Evolutionary conservation across 768 basidiomycete genomes (phyloP), one percentile per base, ranked within the genome.

Genomic region (Russula olivacea): DNA sequence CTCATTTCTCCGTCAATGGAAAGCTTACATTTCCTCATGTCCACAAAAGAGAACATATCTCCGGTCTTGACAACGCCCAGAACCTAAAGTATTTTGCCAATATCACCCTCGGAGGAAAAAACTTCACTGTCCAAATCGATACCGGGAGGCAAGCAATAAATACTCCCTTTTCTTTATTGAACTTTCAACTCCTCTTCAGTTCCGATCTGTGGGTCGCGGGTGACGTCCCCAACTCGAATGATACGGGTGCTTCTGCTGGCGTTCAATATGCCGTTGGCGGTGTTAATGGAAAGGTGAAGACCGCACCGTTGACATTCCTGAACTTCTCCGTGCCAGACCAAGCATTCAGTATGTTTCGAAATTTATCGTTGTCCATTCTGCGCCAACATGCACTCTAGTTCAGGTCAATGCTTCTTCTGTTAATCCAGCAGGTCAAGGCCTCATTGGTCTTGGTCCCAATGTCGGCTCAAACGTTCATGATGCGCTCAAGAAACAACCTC

Each of bases 131-230:
- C 54, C 63, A 74, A 57, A 72, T 81, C 40, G 80, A 81, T 63
- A 81, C 80, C 6, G 80, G 80, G 6, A 81, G 79, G 80, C 78
- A 61, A 36, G 72, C 48, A 8, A 28, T 49, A 12, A 7, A 5
- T 15, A 7, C 2, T 9, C 21, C 32, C 15, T 36, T 32, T 28
- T 21, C 6, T 23, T 34, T 15, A 6, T 34, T 43, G 30, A 32
- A 40, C 11, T 14, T 48, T 45, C 12, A 28, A 41, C 61, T 30
- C 32, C n/a, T 15, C 52, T 30, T n/a, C 50, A 88, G 86, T 63
- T 86, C 86, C 17, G 87, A 89, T 69, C 72, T 87, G 9, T 87
- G 83, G 80, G 79, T 87, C 6, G 78, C 80, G 11, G 77, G 78
- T 34, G 61, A 61, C 56, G 78, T 85, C 8, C 72, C 74, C 12